These are phyloP conservation scores for Botryotinia convoluta DNA, from an alignment of 2,329 filamentous ascomycete species.

Conservation along the genomic window DNA sequence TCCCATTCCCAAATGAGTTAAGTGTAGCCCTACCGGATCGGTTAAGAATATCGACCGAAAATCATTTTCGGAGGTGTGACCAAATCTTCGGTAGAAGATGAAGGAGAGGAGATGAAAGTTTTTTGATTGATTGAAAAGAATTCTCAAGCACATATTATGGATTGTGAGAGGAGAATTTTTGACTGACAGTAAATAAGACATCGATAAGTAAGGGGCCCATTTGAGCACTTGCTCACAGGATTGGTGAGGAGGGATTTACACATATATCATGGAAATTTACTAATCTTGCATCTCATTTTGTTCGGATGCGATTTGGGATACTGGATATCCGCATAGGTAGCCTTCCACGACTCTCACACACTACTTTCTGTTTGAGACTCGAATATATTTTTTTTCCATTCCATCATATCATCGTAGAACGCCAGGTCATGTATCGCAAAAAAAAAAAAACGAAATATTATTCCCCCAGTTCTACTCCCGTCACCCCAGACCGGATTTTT, in stretches of 20 bases:
- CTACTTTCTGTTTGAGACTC: background rate
- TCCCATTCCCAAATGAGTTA: background rate
- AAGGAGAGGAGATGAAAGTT: background rate
- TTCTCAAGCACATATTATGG: background rate
- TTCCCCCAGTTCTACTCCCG: background rate
- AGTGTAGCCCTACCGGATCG: background rate
- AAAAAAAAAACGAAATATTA: background rate
- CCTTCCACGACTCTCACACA: background rate
- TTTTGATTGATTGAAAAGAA: background rate
- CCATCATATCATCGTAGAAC: background rate
- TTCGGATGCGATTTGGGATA: background rate
- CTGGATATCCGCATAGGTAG: background rate
- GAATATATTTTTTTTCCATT: background rate
- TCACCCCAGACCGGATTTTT: background rate
- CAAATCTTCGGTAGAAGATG: background rate
- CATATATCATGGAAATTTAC: background rate
- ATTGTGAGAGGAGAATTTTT: too few relatives aligned
- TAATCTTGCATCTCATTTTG: background rate
- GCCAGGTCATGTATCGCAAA: background rate
- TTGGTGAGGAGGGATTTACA: background rate
- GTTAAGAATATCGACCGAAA: background rate
- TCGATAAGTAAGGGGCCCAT: background rate
- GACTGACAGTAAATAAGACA: too few relatives aligned
- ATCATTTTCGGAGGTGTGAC: background rate
- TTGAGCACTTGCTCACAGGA: background rate